These are phyloP conservation scores for Leptographium procerum DNA, from an alignment of 2,329 filamentous ascomycete genomes.

Conservation along the genomic window DNA sequence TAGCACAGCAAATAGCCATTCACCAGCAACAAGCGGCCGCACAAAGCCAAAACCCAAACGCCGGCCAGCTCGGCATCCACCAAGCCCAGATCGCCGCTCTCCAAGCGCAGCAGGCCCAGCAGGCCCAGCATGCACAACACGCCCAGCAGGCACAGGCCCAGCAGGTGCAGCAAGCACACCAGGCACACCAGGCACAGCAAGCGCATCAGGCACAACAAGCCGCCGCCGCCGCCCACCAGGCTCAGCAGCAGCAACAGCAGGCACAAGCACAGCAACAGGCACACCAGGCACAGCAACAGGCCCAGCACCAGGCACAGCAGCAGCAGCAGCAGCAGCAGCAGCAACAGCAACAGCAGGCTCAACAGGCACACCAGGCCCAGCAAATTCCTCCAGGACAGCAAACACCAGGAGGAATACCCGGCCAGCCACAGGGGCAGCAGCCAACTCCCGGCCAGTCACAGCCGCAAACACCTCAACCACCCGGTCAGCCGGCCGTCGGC, in stretches of 20 bases:
- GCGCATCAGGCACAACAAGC: constrained; percentile 29
- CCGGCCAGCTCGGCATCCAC: constrained; percentile 18
- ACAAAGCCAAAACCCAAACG: constrained; percentile 8
- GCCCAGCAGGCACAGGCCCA: constrained; percentile 10
- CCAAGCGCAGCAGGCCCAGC: constrained; percentile 29
- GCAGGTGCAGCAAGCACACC: constrained; percentile 25
- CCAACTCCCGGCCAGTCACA: constrained; percentile 12
- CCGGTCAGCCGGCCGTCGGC: constrained; percentile 26
- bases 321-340: constrained; percentile 26
- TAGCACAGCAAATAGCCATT: constrained; percentile 36
- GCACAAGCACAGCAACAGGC: constrained; percentile 26
- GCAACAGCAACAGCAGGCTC: constrained; percentile 23
- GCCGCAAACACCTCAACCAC: constrained; percentile 16
- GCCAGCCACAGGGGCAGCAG: constrained; percentile 1
- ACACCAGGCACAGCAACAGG: constrained; percentile 28
- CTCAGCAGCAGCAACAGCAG: constrained; percentile 19
- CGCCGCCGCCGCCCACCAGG: constrained; percentile 18
- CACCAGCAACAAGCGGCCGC: constrained; percentile 32
- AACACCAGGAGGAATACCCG: constrained; percentile 6
- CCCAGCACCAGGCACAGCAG: constrained; percentile 19
- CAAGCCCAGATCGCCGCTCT: constrained; percentile 7
- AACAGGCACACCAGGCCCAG: constrained; percentile 26
- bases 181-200: constrained; percentile 23
- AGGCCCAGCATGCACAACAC: constrained; percentile 23
- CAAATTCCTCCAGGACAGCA: constrained; percentile 5